A percentile compares a stretch with the other conserved stretches of the same genome.
These are phyloP conservation scores for Gamsiella multidivaricata DNA, from an alignment of 192 early-diverging fungal species.

Conservation along the genomic window DNA sequence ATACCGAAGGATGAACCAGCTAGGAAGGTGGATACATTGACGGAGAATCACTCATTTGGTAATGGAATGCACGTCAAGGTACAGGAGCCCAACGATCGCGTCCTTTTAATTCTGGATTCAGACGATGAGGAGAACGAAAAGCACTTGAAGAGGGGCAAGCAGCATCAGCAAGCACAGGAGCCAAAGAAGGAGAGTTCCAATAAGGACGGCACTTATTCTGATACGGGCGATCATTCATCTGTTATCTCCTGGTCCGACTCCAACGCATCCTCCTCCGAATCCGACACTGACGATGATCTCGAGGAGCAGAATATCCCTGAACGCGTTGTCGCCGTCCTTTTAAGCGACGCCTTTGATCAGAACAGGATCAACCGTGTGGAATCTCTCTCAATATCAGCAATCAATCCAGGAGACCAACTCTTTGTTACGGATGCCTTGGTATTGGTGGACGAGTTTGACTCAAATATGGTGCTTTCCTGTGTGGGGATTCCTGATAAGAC, in stretches of 20 bases:
- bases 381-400: neutral
- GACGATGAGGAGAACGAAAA: slow-evolving; percentile 5
- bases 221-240: neutral
- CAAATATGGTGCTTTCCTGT: neutral
- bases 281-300: neutral
- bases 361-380: neutral
- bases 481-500: slow-evolving; percentile 3
- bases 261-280: neutral
- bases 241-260: slow-evolving; percentile 16
- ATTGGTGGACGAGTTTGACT: neutral
- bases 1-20: too few species aligned
- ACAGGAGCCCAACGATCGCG: neutral
- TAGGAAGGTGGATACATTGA: too few species aligned
- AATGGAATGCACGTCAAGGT: too few species aligned
- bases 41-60: too few species aligned
- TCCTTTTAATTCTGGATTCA: slow-evolving; percentile 3
- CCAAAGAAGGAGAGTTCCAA: too few species aligned
- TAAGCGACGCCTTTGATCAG: neutral
- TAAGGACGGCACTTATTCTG: too few species aligned
- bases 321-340: slow-evolving; percentile 21
- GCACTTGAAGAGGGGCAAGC: neutral
- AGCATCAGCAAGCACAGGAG: neutral
- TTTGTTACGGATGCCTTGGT: slow-evolving; percentile 1
- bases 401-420: neutral
- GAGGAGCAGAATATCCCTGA: neutral